Evolutionary conservation across 768 basidiomycete species (phyloP).

Genomic region (Russula dissimulans): DNA sequence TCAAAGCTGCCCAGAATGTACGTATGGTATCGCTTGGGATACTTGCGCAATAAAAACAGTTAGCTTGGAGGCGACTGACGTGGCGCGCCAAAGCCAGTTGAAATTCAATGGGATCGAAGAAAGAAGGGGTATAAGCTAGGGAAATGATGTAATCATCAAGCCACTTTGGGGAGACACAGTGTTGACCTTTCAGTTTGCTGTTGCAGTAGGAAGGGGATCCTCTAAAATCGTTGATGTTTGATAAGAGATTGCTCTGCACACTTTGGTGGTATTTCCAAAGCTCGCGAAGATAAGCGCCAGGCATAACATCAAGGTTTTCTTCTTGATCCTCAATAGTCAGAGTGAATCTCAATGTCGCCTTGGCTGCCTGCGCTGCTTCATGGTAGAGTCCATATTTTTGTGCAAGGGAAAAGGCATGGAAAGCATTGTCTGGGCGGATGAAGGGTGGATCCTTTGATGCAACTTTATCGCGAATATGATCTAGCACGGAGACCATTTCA

Average conservation of each 20-base stretch:
- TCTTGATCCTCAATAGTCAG: not conserved
- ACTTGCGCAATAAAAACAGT: not conserved
- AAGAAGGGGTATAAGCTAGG: not conserved
- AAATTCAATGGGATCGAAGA: not conserved
- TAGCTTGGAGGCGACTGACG: not conserved
- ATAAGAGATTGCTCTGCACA: not conserved
- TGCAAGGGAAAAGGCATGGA: not conserved
- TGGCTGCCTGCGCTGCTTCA: not conserved
- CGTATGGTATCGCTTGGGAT: not conserved
- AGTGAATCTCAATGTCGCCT: not conserved
- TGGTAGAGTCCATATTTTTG: not conserved
- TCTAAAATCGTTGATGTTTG: not conserved
- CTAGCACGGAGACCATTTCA: not conserved
- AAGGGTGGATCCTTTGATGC: not conserved
- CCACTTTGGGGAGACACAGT: not conserved
- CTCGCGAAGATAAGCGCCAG: not conserved
- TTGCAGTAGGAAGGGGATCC: not conserved
- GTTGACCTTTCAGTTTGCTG: not conserved
- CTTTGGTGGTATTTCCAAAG: conserved; percentile 4
- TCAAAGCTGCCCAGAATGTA: not conserved
- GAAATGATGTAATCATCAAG: not conserved
- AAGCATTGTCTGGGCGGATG: not conserved
- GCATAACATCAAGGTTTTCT: not conserved
- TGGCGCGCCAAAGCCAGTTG: not conserved
- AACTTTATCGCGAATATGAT: not conserved